A percentile compares a stretch with the other conserved stretches of the same genome.
These are phyloP conservation scores for Hanseniaspora nectarophila DNA, from an alignment of 805 yeast species.

Conservation along the genomic window DNA sequence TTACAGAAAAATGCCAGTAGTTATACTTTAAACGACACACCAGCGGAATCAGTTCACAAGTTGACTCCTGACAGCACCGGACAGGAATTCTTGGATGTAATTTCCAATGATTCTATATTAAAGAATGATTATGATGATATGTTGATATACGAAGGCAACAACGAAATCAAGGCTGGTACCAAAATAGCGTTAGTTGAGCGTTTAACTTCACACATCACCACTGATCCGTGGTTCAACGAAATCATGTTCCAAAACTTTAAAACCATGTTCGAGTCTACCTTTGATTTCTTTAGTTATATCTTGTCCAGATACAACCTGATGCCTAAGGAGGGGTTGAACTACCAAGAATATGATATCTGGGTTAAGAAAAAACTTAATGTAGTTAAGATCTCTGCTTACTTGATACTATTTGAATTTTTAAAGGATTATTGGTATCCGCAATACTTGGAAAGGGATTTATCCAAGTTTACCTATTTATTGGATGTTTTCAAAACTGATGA, in stretches of 20 bases:
- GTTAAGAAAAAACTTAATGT: slow-evolving; percentile 55
- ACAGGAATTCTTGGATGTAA: slow-evolving; percentile 24
- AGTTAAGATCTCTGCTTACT: slow-evolving; percentile 52
- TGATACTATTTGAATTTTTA: slow-evolving; percentile 52
- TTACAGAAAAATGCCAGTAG: not conserved
- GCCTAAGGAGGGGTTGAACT: slow-evolving; percentile 81
- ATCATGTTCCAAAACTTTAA: slow-evolving; percentile 65
- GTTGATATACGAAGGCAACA: slow-evolving; percentile 51
- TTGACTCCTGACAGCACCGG: slow-evolving; percentile 14
- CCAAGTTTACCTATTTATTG: slow-evolving; percentile 31
- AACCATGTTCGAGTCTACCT: slow-evolving; percentile 51
- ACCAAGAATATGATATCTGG: slow-evolving; percentile 73
- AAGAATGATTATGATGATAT: slow-evolving; percentile 55
- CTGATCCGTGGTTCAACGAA: slow-evolving; percentile 52
- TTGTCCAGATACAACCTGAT: slow-evolving; percentile 54
- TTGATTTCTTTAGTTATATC: slow-evolving; percentile 47
- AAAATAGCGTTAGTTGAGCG: slow-evolving; percentile 66
- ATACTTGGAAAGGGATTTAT: slow-evolving; percentile 39
- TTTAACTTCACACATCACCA: slow-evolving; percentile 58
- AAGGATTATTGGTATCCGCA: slow-evolving; percentile 59
- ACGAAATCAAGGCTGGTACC: slow-evolving; percentile 68
- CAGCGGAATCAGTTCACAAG: not conserved
- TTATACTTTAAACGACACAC: no score
- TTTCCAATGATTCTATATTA: slow-evolving; percentile 51
- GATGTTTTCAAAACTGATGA: slow-evolving; percentile 31